Evolutionary conservation across 129 eudicot genomes (phyloP).

Genomic region (Silybum marianum): DNA sequence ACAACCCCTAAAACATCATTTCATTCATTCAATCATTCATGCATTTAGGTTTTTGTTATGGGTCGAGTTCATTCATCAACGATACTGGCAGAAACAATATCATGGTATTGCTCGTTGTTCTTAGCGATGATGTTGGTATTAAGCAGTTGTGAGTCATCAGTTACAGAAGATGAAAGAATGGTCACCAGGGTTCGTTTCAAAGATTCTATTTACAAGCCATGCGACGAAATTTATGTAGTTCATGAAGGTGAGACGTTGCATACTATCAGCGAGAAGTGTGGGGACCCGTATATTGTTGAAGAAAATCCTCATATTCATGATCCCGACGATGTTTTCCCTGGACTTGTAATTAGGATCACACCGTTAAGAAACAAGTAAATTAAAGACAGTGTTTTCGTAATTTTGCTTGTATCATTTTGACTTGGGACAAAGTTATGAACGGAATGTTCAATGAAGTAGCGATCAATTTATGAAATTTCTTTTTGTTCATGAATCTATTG

Average conservation of each 20-base stretch:
- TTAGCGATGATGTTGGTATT: constrained; percentile 43
- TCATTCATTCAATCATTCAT: neutral
- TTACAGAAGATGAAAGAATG: neutral
- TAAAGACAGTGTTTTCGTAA: neutral
- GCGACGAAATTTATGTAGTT: constrained; percentile 46
- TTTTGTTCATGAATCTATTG: neutral
- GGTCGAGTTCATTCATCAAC: constrained; percentile 27
- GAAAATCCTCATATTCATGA: constrained; percentile 58
- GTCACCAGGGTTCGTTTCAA: neutral
- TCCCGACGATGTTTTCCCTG: constrained; percentile 80
- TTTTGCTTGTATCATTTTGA: neutral
- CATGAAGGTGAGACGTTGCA: constrained; percentile 44
- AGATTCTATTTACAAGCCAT: constrained; percentile 15
- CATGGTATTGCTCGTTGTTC: constrained; percentile 45
- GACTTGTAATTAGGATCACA: constrained; percentile 64
- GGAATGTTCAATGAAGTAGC: neutral
- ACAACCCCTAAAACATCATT: neutral
- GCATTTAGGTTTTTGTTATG: neutral
- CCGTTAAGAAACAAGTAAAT: constrained; percentile 31
- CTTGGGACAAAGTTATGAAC: neutral
- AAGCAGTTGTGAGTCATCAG: constrained; percentile 41
- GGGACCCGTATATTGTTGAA: constrained; percentile 44
- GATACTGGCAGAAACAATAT: constrained; percentile 42
- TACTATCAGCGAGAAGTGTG: constrained; percentile 40
- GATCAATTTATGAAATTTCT: neutral